Percentiles rank a stretch among this genome's conserved stretches.
Conservation (phyloP, 441 rosid genomes). For the Mallotus japonicus region DNA sequence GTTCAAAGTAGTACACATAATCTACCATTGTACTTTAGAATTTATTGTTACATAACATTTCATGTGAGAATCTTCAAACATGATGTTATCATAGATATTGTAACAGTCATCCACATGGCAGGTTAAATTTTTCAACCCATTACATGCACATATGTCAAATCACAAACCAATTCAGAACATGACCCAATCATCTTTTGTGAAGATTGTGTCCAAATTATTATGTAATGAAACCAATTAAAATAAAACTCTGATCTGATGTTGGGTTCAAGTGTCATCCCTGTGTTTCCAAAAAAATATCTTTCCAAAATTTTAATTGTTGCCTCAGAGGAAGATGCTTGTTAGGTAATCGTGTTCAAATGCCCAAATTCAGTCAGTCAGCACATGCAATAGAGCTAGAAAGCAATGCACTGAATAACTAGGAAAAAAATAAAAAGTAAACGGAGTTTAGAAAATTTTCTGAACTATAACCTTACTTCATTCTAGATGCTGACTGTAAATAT, state of each 20-base stretch:
- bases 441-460: background rate
- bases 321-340: background rate
- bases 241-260: background rate
- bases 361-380: slow-evolving; percentile 7
- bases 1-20: no score
- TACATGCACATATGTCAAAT: background rate
- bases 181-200: background rate
- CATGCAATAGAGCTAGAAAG: slow-evolving; percentile 1
- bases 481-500: background rate
- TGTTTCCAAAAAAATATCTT: slow-evolving; percentile 1
- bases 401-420: background rate
- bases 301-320: slow-evolving; percentile 4
- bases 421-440: background rate
- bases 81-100: background rate
- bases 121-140: background rate
- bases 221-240: background rate
- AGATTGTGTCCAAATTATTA: background rate
- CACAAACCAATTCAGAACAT: background rate
- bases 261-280: background rate
- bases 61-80: background rate
- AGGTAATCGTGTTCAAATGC: background rate
- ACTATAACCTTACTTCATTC: slow-evolving; percentile 10
- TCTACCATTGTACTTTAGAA: no score
- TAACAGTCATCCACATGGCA: background rate
- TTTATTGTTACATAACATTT: background rate